Evolutionary conservation across 345 rosid genomes (phyloP).

Genomic region (Corymbia maculata): DNA sequence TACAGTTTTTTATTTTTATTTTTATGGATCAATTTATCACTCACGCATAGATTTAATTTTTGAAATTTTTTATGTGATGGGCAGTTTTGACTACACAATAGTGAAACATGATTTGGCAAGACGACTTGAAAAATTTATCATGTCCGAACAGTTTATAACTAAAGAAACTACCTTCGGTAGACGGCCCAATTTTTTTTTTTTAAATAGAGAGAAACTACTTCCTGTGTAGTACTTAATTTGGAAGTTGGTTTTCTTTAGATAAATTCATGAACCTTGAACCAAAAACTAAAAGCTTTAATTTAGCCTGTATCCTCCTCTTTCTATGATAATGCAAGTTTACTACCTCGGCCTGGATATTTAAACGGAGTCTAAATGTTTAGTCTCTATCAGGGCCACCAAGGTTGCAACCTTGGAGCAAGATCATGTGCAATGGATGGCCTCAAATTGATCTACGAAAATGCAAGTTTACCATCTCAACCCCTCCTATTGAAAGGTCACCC

Average conservation of each 20-base stretch:
- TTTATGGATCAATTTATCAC: not conserved
- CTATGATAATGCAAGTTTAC: not conserved
- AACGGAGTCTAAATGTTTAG: too few relatives aligned
- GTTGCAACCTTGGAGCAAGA: too few relatives aligned
- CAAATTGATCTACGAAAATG: not conserved
- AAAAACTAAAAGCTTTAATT: not conserved
- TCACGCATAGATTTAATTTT: not conserved
- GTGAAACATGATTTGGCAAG: not conserved
- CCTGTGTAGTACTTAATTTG: too few relatives aligned
- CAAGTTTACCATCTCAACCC: not conserved
- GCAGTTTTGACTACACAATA: too few relatives aligned
- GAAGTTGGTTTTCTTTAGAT: not conserved
- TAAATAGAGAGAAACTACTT: too few relatives aligned
- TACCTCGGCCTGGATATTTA: not conserved
- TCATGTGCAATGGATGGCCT: too few relatives aligned
- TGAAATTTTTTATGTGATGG: not conserved
- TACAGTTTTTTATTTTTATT: not conserved
- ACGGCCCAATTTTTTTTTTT: too few relatives aligned
- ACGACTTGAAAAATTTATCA: not conserved
- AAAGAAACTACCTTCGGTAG: not conserved
- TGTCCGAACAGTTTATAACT: too few relatives aligned
- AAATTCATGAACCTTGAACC: not conserved
- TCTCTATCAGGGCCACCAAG: too few relatives aligned
- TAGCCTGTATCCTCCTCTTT: not conserved
- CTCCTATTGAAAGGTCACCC: not conserved